phyloP scores from a whole-genome alignment of 257 asterid species.

The Lycium barbarum region DNA sequence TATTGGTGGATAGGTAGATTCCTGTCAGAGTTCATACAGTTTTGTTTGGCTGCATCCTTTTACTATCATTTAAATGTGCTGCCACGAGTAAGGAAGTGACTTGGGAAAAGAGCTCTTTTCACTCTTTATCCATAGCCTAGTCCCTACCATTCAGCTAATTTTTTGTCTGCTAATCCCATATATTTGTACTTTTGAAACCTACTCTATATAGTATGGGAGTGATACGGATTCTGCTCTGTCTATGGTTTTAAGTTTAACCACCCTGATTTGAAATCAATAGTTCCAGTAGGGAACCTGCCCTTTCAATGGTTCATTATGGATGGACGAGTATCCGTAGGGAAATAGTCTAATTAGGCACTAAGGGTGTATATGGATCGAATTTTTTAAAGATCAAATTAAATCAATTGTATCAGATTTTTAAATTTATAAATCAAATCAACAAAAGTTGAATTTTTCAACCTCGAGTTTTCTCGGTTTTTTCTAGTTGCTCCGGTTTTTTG shows the following conservation, averaged over 20 bases:
- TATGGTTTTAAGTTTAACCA: neutral
- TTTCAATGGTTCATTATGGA: neutral
- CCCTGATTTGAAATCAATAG: neutral
- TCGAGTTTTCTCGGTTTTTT: no score
- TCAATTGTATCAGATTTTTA: no score
- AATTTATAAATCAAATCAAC: no score
- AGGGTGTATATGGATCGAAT: no score
- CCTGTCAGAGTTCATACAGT: constrained; percentile 15
- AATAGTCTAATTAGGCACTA: no score
- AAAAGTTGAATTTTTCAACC: no score
- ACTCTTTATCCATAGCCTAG: neutral
- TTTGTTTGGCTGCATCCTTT: neutral
- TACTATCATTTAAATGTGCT: neutral
- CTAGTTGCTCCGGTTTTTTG: no score
- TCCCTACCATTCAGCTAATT: constrained; percentile 13
- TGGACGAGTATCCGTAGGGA: no score
- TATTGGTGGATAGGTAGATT: neutral
- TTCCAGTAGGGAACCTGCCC: neutral
- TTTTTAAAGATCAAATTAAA: no score
- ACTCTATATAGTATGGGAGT: neutral
- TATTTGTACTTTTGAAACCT: neutral
- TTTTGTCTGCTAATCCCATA: neutral
- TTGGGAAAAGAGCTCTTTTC: neutral
- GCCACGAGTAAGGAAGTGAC: neutral
- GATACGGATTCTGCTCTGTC: neutral